Base-by-base conservation (phyloP, 2,329 filamentous ascomycete genomes). In the Beauveria australis region DNA sequence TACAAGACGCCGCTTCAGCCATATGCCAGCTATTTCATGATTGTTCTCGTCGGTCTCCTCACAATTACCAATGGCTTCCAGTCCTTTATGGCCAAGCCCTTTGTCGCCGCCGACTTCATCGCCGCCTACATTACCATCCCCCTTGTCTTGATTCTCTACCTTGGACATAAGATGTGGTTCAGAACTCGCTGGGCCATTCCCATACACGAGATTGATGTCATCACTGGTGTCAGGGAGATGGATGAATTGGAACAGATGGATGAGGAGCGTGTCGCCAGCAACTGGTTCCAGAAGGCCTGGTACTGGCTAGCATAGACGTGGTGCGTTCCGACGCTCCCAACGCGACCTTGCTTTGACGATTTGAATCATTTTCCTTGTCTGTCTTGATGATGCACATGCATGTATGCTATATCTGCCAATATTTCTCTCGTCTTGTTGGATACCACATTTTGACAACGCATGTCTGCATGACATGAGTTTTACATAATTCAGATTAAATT, bases 11-110 rank as follows among this genome's bases (percentile, higher is more conserved):
- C 74, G 0, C 69, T 79, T 14, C 82, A 85, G 69, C 83, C 89
- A 0, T 91, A 87, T 68, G 84, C 83, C 2, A 81, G 87, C 0
- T 90, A 80, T 67, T 73, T 81, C 59, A 79, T 81, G 10, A 79
- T 91, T 1, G 69, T 81, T 18, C 69, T 84, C 26, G 80, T 91
- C 58, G 69, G 72, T 3, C 73, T 90, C 28, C 76, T 92, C n/a
- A 83, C 81, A 1, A 73, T 92, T 3, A 86, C 89, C 66, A 91
- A 91, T 67, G 89, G 89, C 1, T 93, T 92, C 73, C 81, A 86
- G 41, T 82, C 88, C 16, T 92, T 93, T 70, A 88, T 87, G 70
- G 82, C 84, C 0, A 74, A 78, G 8, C 77, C 85, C 30, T 93
- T 86, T 81, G 81, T 78, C 18, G 81, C 79, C 0, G 76, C 79